Percentiles rank a stretch among this genome's conserved stretches.
These are phyloP conservation scores for Curvularia lunata DNA, from an alignment of 2,329 filamentous ascomycete genomes.

Conservation along the genomic window DNA sequence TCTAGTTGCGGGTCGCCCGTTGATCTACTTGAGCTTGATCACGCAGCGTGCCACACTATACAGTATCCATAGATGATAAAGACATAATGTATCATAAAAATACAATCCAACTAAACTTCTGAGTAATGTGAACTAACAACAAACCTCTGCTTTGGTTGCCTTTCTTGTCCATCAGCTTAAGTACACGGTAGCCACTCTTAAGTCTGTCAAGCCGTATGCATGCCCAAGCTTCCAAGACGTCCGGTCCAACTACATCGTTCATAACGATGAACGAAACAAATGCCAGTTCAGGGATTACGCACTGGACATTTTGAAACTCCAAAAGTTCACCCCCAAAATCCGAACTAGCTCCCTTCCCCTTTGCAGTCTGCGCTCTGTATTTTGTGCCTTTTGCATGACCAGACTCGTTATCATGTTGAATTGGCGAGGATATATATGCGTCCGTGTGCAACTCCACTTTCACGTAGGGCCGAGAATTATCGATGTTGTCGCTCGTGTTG, in stretches of 20 bases:
- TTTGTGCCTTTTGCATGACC: not conserved
- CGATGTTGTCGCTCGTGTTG: not conserved
- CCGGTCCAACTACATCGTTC: not conserved
- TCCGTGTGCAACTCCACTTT: not conserved
- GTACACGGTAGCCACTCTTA: not conserved
- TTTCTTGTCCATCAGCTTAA: not conserved
- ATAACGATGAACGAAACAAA: not conserved
- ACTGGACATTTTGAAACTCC: not conserved
- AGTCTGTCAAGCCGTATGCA: not conserved
- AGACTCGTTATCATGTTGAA: not conserved
- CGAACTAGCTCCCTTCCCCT: not conserved
- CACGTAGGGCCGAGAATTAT: not conserved
- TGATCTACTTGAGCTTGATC: too few species aligned
- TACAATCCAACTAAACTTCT: not conserved
- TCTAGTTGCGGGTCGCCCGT: too few species aligned
- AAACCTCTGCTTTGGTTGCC: not conserved
- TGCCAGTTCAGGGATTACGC: not conserved
- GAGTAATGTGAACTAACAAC: not conserved
- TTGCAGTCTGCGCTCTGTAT: not conserved
- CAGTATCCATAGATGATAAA: too few species aligned
- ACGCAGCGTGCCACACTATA: too few species aligned
- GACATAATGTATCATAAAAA: too few species aligned
- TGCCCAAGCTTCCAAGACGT: not conserved
- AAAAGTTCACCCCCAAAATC: not conserved
- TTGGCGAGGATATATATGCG: not conserved